Percentiles rank a stretch among this genome's conserved stretches.
These are phyloP conservation scores for Hypomyces rosellus DNA, from an alignment of 2,329 filamentous ascomycete species.

Conservation along the genomic window DNA sequence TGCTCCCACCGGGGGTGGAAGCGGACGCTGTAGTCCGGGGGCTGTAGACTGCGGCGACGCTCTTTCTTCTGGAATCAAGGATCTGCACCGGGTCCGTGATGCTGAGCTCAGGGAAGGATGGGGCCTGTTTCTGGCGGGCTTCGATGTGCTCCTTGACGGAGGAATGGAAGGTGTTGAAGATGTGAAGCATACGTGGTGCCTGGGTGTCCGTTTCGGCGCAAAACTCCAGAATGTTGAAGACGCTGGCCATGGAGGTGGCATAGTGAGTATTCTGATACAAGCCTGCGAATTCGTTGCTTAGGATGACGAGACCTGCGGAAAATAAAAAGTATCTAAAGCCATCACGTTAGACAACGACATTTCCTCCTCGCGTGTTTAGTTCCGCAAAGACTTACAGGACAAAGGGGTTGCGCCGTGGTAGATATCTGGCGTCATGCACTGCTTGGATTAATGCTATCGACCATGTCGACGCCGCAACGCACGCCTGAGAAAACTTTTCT, in stretches of 20 bases:
- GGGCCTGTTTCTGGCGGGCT: slow-evolving; percentile 1
- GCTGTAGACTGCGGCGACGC: background rate
- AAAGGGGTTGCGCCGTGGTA: slow-evolving; percentile 49
- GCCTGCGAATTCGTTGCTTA: slow-evolving; percentile 51
- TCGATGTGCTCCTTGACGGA: slow-evolving; percentile 11
- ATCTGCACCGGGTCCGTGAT: slow-evolving; percentile 8
- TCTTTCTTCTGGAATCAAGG: slow-evolving; percentile 5
- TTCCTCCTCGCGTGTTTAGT: background rate
- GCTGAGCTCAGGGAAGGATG: background rate
- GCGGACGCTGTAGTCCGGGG: too few species aligned
- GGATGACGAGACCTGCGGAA: slow-evolving; percentile 45
- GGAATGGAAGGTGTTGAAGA: slow-evolving; percentile 40
- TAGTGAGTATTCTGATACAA: slow-evolving; percentile 41
- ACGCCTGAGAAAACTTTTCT: slow-evolving; percentile 44
- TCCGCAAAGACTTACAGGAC: slow-evolving; percentile 41
- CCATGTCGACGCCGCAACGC: slow-evolving; percentile 44
- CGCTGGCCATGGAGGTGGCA: slow-evolving; percentile 32
- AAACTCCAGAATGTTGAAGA: slow-evolving; percentile 43
- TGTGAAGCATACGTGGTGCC: slow-evolving; percentile 42
- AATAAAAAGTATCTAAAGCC: slow-evolving; percentile 48
- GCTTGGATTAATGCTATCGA: slow-evolving; percentile 42
- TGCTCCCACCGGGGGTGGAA: too few species aligned
- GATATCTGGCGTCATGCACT: slow-evolving; percentile 37
- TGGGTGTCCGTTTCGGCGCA: slow-evolving; percentile 43
- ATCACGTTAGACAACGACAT: background rate